Base-by-base conservation (phyloP, 345 rosid genomes). In the Physaria fendleri region DNA sequence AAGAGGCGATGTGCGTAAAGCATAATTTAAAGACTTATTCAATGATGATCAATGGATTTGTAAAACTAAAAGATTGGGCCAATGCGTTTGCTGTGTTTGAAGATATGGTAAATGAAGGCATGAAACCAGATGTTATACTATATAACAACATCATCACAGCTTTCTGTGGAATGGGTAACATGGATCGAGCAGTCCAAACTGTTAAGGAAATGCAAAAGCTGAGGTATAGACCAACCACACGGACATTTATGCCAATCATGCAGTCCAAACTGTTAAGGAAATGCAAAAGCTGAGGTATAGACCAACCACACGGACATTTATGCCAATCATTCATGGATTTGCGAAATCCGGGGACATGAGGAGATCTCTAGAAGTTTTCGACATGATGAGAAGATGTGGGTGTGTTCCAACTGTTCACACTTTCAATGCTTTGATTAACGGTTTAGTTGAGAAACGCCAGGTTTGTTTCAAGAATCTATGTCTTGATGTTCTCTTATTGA, bases 161-260 rank as follows among this genome's bases (percentile, higher is more conserved):
- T 49, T 89, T 88, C 62, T 93, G 99, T 71, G 97, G 95, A 55
- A 88, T 93, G 99, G 97, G 97, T 68, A 92, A 83, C 78, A 86
- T 88, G 89, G 91, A 82, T 4, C 87, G 99, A 59, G 99, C 97
- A 1, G 69, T 93, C 71, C 69, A 75, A 47, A 83, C 83, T 47
- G 84, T 89, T 27, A 93, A 86, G 60, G 85, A 83, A 71, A 93
- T 93, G 99, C 88, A 84, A 72, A 88, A 77, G 79, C 76, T 78
- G 79, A 86, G 85, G 66, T 85, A 78, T 55, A 77, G 80, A 54
- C 97, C 97, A 38, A 86, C 97, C 3, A 69, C 99, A 21, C 81
- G 85, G 18, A 84, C 97, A 13, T 86, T 85, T 78, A 66, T 86
- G 97, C 99, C 99, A 47, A 93, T 93, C 57, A 88, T 89, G 69